A percentile compares a stretch with the other conserved stretches of the same genome.
phyloP scores from a whole-genome alignment of 2,329 filamentous ascomycete species.

The Zymoseptoria pseudotritici region DNA sequence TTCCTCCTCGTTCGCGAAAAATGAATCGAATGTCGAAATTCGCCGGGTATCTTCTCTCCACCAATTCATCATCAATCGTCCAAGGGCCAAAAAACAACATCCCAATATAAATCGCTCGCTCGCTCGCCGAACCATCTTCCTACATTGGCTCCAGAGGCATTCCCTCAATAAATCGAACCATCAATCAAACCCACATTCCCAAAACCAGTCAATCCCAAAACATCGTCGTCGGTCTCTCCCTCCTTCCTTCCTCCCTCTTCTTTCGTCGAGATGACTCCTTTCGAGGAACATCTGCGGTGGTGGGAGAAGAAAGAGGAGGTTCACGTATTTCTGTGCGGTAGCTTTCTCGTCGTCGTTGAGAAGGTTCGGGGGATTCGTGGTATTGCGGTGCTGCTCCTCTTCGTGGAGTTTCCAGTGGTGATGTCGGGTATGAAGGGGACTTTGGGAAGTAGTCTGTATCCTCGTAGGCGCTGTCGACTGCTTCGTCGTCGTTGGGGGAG shows the following conservation, averaged over 20 bases:
- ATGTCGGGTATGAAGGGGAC: not conserved
- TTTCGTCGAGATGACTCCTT: not conserved
- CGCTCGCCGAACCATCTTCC: too few species aligned
- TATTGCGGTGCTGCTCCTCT: slow-evolving; percentile 9
- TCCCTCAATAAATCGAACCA: too few species aligned
- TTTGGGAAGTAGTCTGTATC: not conserved
- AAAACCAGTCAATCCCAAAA: not conserved
- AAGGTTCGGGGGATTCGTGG: not conserved
- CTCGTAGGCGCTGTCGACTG: slow-evolving; percentile 3
- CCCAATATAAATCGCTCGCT: too few species aligned
- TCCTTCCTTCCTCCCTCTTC: not conserved
- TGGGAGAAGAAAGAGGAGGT: slow-evolving; percentile 1
- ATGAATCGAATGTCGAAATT: not conserved
- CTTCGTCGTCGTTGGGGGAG: slow-evolving; percentile 5
- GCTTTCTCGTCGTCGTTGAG: not conserved
- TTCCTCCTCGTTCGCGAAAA: not conserved
- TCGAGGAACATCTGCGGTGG: not conserved
- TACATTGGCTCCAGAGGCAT: too few species aligned
- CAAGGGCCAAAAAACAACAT: not conserved
- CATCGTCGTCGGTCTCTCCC: not conserved
- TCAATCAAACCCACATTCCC: not conserved
- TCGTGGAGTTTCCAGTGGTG: slow-evolving; percentile 12
- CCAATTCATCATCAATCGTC: not conserved
- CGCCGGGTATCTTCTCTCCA: not conserved
- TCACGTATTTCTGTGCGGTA: slow-evolving; percentile 16